Evolutionary conservation across 495 filamentous ascomycete species (phyloP), one percentile per base, ranked within the genome.

Genomic region (Aspergillus ellipticus): DNA sequence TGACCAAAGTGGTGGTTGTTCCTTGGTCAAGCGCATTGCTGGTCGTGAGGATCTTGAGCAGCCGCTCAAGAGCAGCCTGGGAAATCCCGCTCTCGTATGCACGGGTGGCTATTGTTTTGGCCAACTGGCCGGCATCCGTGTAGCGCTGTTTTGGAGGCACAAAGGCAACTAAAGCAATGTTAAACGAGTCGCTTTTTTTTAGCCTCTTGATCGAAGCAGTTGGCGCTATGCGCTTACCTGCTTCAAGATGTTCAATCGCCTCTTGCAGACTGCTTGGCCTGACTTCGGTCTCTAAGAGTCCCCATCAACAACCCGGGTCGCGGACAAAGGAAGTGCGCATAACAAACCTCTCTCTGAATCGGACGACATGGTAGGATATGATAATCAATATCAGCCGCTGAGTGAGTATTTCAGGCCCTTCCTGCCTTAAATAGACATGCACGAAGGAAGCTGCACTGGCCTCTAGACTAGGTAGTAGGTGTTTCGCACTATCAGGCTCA

Each of bases 21-120:
- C 82, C 80, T 68, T 96, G 92, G 68, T 93, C 89, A 1, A 96
- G 79, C 46, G 86, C 76, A 59, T 78, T 89, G 41, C 80, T 82
- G 17, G 60, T 66, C 7, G 87, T 88, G 48, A 91, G 66, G 42
- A 92, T 70, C 51, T 87, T 82, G 49, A 94, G 70, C 28, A 96
- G 70, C 41, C 77, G 75, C 51, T 78, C 68, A 49, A 96, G 76
- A 39, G 78, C 75, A 13, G 77, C 70, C 16, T 73, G 75, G 20
- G 85, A 66, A 45, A 94, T 79, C 21, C 92, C 92, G 53, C 78
- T 69, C 55, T 87, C 81, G 62, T 86, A 88, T 28, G 88, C 83
- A 52, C 77, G 61, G 7, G 72, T 71, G 7, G 74, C 74, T 57
- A 78, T 74, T 20, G 59, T 70, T 59, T 73, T 72, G 29, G 62